These are phyloP conservation scores for Trichoderma pleuroti DNA, from an alignment of 2,329 filamentous ascomycete species.

Conservation along the genomic window DNA sequence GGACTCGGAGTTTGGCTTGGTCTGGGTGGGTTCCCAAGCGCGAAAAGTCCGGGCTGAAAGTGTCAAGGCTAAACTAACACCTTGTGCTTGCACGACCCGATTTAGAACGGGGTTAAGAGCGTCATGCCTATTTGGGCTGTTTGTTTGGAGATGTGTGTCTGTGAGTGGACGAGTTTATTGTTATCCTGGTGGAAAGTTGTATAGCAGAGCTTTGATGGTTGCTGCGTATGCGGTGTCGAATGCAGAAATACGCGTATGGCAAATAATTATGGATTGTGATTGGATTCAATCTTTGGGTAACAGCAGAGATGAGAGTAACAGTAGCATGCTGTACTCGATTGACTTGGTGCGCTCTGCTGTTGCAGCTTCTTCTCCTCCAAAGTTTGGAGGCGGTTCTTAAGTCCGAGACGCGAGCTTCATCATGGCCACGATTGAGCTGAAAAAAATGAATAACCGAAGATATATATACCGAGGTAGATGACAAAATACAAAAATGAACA, in stretches of 20 bases:
- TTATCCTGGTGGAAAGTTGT: background rate
- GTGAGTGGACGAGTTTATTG: background rate
- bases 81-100: background rate
- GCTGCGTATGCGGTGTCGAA: background rate
- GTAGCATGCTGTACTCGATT: accelerated
- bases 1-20: background rate
- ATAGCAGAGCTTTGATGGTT: background rate
- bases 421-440: background rate
- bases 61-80: background rate
- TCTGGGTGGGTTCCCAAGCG: background rate
- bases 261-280: background rate
- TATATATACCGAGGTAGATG: background rate
- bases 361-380: background rate
- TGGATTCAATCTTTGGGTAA: background rate
- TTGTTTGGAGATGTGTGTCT: background rate
- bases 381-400: background rate
- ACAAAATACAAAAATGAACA: background rate
- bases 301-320: background rate
- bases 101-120: background rate
- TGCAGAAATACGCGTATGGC: background rate
- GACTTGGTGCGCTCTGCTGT: background rate
- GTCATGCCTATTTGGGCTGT: background rate
- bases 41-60: background rate
- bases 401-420: background rate
- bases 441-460: background rate